Percentiles rank a stretch among this genome's conserved stretches.
phyloP scores from a whole-genome alignment of 345 rosid species.

The Gossypium anomalum region DNA sequence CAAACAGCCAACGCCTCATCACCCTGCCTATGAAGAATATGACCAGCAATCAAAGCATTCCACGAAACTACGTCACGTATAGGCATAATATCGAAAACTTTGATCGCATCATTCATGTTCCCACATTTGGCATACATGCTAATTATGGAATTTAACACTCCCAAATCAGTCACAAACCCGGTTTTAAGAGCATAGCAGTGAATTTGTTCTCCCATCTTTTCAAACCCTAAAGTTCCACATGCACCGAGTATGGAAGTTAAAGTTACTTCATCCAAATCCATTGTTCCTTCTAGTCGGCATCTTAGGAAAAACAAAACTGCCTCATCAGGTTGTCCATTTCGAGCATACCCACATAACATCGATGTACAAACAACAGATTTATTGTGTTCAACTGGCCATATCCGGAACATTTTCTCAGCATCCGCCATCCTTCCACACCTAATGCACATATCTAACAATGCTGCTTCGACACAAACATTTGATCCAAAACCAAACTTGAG shows the following conservation, averaged over 20 bases:
- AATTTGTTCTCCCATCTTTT: constrained; percentile 63
- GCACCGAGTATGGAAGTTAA: constrained; percentile 50
- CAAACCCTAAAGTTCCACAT: constrained; percentile 73
- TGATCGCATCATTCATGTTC: constrained; percentile 39
- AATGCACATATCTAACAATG: constrained; percentile 74
- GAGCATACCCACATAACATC: constrained; percentile 71
- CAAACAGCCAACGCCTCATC: constrained; percentile 53
- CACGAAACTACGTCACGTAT: constrained; percentile 58
- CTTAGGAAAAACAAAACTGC: constrained; percentile 50
- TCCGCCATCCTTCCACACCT: constrained; percentile 76
- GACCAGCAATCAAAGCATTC: constrained; percentile 70
- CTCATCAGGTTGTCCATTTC: constrained; percentile 59
- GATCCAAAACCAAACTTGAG: constrained; percentile 55
- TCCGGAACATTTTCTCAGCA: constrained; percentile 59
- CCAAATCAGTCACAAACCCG: constrained; percentile 41
- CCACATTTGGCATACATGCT: constrained; percentile 76
- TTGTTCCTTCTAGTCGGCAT: constrained; percentile 36
- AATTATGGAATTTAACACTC: constrained; percentile 62
- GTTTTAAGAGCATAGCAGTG: constrained; percentile 59
- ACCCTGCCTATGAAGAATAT: constrained; percentile 67
- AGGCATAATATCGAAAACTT: constrained; percentile 45
- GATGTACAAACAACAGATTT: constrained; percentile 56
- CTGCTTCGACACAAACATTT: constrained; percentile 56
- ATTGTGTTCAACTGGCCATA: constrained; percentile 44
- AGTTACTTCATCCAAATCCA: constrained; percentile 56